phyloP scores from a whole-genome alignment of 306 rosid genomes.

The Sicyos edulis region DNA sequence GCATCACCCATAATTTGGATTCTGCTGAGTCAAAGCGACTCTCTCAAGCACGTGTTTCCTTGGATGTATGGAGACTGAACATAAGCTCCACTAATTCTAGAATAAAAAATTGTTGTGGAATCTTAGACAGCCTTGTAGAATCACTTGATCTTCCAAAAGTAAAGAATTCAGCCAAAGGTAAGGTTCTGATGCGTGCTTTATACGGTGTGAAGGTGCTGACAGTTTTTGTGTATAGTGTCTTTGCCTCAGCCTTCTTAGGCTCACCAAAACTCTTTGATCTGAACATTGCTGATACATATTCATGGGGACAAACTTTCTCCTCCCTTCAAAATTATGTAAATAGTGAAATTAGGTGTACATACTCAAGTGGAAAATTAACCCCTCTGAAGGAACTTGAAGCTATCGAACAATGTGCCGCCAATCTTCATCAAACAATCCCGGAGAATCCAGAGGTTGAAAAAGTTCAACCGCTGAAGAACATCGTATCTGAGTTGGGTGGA shows the following conservation, averaged over 20 bases:
- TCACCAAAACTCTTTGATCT: slow-evolving; percentile 46
- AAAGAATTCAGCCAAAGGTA: slow-evolving; percentile 81
- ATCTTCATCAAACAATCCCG: slow-evolving; percentile 44
- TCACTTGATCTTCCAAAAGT: slow-evolving; percentile 82
- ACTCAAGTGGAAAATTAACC: slow-evolving; percentile 35
- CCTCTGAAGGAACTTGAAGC: slow-evolving; percentile 59
- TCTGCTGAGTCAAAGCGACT: slow-evolving; percentile 43
- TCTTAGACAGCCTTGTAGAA: slow-evolving; percentile 51
- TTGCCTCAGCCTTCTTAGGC: slow-evolving; percentile 56
- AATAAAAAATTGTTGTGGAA: slow-evolving; percentile 49
- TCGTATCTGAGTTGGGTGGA: slow-evolving; percentile 36
- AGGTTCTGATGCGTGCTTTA: slow-evolving; percentile 77
- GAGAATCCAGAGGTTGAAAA: slow-evolving; percentile 29
- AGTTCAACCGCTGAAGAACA: slow-evolving; percentile 26
- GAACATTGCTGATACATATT: slow-evolving; percentile 36
- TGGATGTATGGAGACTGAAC: slow-evolving; percentile 58
- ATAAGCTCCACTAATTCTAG: slow-evolving; percentile 43
- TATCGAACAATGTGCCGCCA: slow-evolving; percentile 42
- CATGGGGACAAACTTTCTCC: slow-evolving; percentile 63
- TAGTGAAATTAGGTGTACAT: slow-evolving; percentile 46
- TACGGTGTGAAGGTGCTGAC: slow-evolving; percentile 77
- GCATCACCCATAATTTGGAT: slow-evolving; percentile 44
- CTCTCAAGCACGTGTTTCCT: slow-evolving; percentile 44
- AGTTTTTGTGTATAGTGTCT: slow-evolving; percentile 55
- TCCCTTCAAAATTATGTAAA: slow-evolving; percentile 51